Conservation (phyloP, 306 rosid species). For the Pterocarpus santalinus region DNA sequence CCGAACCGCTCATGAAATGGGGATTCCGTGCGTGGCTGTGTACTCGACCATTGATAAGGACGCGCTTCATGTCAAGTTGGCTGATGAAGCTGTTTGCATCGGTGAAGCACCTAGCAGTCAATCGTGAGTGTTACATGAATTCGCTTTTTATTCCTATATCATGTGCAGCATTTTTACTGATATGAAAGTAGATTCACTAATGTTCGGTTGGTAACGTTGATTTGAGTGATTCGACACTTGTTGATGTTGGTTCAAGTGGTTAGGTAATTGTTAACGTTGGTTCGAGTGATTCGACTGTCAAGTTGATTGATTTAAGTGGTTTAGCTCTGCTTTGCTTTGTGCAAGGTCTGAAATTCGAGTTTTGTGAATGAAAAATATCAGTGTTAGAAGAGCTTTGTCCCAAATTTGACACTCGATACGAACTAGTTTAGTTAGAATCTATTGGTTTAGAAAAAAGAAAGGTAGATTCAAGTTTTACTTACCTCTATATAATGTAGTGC, state of each 20-base stretch:
- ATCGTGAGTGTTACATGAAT: slow-evolving; percentile 53
- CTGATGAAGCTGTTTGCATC: slow-evolving; percentile 92
- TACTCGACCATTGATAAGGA: slow-evolving; percentile 85
- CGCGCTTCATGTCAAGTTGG: slow-evolving; percentile 95
- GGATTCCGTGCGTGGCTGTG: slow-evolving; percentile 96
- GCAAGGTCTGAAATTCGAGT: background rate
- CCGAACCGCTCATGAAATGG: slow-evolving; percentile 90
- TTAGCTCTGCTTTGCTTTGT: too few relatives aligned
- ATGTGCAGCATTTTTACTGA: too few relatives aligned
- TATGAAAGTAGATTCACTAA: too few relatives aligned
- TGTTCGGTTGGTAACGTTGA: too few relatives aligned
- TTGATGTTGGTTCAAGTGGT: too few relatives aligned
- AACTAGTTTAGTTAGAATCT: background rate
- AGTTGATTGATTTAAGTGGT: too few relatives aligned
- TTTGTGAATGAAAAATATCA: too few relatives aligned
- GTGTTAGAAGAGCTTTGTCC: too few relatives aligned
- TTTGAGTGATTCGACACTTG: too few relatives aligned
- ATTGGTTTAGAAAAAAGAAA: background rate
- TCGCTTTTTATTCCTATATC: background rate
- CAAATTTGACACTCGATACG: too few relatives aligned
- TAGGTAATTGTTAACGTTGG: too few relatives aligned
- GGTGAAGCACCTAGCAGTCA: slow-evolving; percentile 85
- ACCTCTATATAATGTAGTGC: background rate
- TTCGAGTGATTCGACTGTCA: too few relatives aligned
- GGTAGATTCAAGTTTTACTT: background rate